Evolutionary conservation across 192 early-diverging fungal genomes (phyloP).

Genomic region (Neocallimastix lanati): DNA sequence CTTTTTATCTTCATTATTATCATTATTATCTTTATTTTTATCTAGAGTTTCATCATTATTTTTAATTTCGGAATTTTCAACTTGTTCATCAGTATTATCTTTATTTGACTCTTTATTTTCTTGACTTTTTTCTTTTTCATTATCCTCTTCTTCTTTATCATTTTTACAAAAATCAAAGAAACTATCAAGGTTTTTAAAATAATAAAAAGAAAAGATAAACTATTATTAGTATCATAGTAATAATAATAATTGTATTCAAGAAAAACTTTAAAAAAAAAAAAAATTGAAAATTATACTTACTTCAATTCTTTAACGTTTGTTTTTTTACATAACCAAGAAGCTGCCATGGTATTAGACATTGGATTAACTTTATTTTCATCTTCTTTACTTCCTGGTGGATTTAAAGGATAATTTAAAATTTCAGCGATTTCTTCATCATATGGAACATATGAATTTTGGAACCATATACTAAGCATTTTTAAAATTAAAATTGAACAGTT

Average conservation of each 20-base stretch:
- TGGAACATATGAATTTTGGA: conserved; percentile 20
- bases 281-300: not conserved
- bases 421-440: not conserved
- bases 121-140: not conserved
- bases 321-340: not conserved
- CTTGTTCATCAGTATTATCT: too few relatives aligned
- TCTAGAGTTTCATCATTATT: not conserved
- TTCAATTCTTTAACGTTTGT: not conserved
- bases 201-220: too few relatives aligned
- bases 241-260: too few relatives aligned
- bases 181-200: not conserved
- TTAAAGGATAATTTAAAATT: not conserved
- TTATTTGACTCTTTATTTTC: too few relatives aligned
- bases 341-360: conserved; percentile 1
- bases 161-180: not conserved
- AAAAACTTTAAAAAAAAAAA: too few relatives aligned
- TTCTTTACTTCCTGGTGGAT: not conserved
- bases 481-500: conserved; percentile 64
- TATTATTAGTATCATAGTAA: too few relatives aligned
- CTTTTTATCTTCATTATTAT: not conserved
- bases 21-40: not conserved
- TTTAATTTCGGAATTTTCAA: not conserved
- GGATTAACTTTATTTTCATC: not conserved
- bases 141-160: not conserved
- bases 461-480: conserved; percentile 55